phyloP scores from a whole-genome alignment of 768 basidiomycete genomes.

The Lyophyllum atratum region DNA sequence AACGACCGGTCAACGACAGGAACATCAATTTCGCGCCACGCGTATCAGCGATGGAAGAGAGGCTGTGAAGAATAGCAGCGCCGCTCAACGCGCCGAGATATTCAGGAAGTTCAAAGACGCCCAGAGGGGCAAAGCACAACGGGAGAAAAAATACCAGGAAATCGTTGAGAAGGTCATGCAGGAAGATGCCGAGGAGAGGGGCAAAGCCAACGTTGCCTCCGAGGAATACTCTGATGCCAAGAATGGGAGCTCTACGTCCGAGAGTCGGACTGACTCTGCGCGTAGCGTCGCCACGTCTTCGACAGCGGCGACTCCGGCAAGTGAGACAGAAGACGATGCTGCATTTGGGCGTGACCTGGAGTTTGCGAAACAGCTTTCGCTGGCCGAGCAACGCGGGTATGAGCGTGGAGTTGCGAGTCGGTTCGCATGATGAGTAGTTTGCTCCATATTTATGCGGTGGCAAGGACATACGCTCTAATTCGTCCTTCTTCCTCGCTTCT shows the following conservation, averaged over 20 bases:
- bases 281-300: neutral
- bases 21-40: constrained; percentile 34
- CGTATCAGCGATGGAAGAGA: constrained; percentile 41
- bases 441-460: too few species aligned
- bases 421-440: neutral
- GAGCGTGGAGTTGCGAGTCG: constrained; percentile 14
- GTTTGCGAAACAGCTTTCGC: constrained; percentile 33
- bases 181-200: constrained; percentile 17
- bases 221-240: neutral
- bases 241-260: neutral
- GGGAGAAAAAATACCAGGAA: constrained; percentile 35
- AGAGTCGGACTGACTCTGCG: neutral
- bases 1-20: constrained; percentile 28
- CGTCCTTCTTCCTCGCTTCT: too few species aligned
- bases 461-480: too few species aligned
- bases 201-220: neutral
- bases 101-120: constrained; percentile 39
- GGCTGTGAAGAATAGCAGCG: constrained; percentile 34
- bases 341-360: constrained; percentile 30
- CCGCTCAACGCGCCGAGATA: constrained; percentile 32
- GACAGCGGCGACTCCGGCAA: constrained; percentile 1
- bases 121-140: constrained; percentile 26
- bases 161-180: constrained; percentile 32
- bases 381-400: constrained; percentile 32
- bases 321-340: constrained; percentile 22